phyloP scores from a whole-genome alignment of 768 basidiomycete species.

The Agrocybe praecox region DNA sequence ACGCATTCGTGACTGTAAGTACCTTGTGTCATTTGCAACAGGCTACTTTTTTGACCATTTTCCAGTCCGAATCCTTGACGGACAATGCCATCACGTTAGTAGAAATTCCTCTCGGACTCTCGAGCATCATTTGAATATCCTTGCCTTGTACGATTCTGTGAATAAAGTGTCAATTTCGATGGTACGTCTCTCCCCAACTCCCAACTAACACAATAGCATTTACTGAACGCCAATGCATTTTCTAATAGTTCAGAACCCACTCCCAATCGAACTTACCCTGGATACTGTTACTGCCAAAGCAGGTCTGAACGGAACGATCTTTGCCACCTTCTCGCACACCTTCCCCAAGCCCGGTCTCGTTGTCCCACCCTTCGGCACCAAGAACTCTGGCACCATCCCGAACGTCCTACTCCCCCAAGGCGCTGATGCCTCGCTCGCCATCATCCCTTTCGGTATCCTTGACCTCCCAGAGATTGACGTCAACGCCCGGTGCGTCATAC shows the following conservation, averaged over 20 bases:
- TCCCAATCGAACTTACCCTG: slow-evolving; percentile 47
- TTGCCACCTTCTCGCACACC: slow-evolving; percentile 59
- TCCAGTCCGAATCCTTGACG: slow-evolving; percentile 36
- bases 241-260: slow-evolving; percentile 44
- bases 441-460: slow-evolving; percentile 55
- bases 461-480: slow-evolving; percentile 48
- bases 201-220: too few species aligned
- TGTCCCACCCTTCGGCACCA: slow-evolving; percentile 48
- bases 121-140: background rate
- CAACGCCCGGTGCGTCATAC: slow-evolving; percentile 34
- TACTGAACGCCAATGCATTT: background rate
- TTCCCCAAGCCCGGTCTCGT: slow-evolving; percentile 57
- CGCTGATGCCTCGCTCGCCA: slow-evolving; percentile 46
- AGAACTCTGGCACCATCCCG: slow-evolving; percentile 59
- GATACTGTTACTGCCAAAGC: slow-evolving; percentile 43
- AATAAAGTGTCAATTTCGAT: slow-evolving; percentile 36
- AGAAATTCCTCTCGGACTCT: background rate
- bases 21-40: slow-evolving; percentile 7
- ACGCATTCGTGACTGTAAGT: slow-evolving; percentile 39
- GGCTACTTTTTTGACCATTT: background rate
- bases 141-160: background rate
- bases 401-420: slow-evolving; percentile 63
- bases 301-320: slow-evolving; percentile 54
- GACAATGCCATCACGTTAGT: slow-evolving; percentile 39
- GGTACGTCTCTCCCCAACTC: slow-evolving; percentile 18